A percentile compares a stretch with the other conserved stretches of the same genome.
Conservation (phyloP, 2,329 filamentous ascomycete species). For the Hypoxylon sp. region DNA sequence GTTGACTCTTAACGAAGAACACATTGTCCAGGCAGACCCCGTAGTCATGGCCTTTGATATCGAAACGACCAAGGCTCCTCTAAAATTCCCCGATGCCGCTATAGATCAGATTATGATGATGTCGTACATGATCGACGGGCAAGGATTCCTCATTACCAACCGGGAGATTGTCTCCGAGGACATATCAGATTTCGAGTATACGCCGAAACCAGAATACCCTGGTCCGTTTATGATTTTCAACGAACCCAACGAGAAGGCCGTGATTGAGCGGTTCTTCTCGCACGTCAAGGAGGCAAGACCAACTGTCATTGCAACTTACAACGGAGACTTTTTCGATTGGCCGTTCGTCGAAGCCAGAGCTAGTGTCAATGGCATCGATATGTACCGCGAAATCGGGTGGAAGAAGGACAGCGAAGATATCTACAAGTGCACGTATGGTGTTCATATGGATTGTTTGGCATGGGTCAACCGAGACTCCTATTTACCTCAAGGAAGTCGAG, state of each 20-base stretch:
- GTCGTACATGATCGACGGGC: conserved; percentile 99
- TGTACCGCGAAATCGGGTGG: conserved; percentile 99
- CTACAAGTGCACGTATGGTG: conserved; percentile 95
- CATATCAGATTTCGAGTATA: conserved; percentile 98
- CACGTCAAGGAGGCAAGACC: conserved; percentile 95
- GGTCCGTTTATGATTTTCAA: conserved; percentile 99
- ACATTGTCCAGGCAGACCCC: conserved; percentile 90
- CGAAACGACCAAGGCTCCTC: conserved; percentile 92
- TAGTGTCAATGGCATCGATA: conserved; percentile 95
- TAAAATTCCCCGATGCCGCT: conserved; percentile 95
- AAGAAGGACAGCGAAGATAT: conserved; percentile 95
- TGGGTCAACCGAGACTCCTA: conserved; percentile 99
- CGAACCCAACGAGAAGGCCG: conserved; percentile 88
- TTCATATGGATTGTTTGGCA: conserved; percentile 98
- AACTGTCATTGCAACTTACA: conserved; percentile 99
- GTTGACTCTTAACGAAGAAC: conserved; percentile 87
- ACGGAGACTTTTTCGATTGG: conserved; percentile 99
- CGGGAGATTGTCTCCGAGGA: conserved; percentile 98
- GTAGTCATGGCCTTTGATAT: conserved; percentile 99
- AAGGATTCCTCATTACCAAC: conserved; percentile 98
- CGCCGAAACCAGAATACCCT: conserved; percentile 94
- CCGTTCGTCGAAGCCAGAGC: conserved; percentile 95
- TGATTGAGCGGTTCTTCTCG: conserved; percentile 92
- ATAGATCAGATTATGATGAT: conserved; percentile 99
- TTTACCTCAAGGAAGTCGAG: conserved; percentile 94